Conservation (phyloP, 768 basidiomycete species). For the Pluteus cervinus region DNA sequence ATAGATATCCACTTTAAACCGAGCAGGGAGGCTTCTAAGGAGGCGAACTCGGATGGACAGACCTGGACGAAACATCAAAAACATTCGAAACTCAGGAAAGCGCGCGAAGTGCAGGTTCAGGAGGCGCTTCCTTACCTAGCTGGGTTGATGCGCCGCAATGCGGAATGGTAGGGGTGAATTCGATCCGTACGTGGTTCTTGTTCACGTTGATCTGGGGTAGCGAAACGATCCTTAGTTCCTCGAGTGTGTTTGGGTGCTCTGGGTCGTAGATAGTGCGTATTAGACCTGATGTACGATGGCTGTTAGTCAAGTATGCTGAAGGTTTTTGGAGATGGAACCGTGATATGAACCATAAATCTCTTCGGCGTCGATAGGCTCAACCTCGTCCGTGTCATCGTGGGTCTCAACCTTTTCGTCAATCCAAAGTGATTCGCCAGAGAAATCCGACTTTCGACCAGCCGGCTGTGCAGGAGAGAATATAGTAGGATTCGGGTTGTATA, state of each 20-base stretch:
- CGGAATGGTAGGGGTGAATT: constrained; percentile 96
- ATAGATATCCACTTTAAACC: constrained; percentile 92
- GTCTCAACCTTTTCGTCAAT: constrained; percentile 36
- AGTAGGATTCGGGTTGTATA: constrained; percentile 89
- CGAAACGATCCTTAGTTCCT: constrained; percentile 94
- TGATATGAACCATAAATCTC: constrained; percentile 78
- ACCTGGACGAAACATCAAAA: constrained; percentile 37
- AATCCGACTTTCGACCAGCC: constrained; percentile 34
- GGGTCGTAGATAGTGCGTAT: constrained; percentile 92
- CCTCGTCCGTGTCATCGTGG: constrained; percentile 47
- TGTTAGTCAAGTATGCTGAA: no score
- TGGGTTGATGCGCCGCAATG: constrained; percentile 97
- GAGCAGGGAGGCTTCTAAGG: constrained; percentile 79
- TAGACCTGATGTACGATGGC: constrained; percentile 55
- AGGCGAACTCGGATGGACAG: constrained; percentile 94
- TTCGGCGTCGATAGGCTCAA: constrained; percentile 79
- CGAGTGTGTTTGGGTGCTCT: constrained; percentile 90
- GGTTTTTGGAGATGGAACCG: no score
- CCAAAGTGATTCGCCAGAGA: constrained; percentile 54
- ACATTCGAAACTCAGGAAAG: constrained; percentile 3
- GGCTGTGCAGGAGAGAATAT: constrained; percentile 58
- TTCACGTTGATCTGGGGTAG: constrained; percentile 66
- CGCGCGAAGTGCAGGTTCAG: no score
- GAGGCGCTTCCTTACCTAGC: constrained; percentile 77
- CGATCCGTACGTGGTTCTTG: constrained; percentile 70